These are phyloP conservation scores for Papiliotrema terrestris DNA, from an alignment of 1,284 basidiomycete species.

Conservation along the genomic window DNA sequence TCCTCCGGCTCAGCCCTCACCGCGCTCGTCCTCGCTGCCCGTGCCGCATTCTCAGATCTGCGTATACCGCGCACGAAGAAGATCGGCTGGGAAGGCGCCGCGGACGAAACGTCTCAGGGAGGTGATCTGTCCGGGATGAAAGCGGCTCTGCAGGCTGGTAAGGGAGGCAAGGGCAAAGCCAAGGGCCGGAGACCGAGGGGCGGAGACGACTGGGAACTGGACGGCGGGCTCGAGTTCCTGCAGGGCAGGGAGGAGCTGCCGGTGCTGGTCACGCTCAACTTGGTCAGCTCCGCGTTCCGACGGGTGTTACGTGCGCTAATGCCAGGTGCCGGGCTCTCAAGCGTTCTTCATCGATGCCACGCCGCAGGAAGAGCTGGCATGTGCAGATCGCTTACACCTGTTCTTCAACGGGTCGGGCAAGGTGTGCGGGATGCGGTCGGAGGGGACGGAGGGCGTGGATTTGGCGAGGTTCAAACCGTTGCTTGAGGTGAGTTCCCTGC, in stretches of 20 bases:
- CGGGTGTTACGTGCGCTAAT: background rate
- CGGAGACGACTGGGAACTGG: conserved; percentile 49
- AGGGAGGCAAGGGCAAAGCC: conserved; percentile 28
- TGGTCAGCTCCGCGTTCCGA: conserved; percentile 25
- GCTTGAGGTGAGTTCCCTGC: conserved; percentile 17
- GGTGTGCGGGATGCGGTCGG: conserved; percentile 42
- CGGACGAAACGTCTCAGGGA: conserved; percentile 6
- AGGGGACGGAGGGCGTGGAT: conserved; percentile 40
- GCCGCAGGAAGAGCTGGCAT: conserved; percentile 44
- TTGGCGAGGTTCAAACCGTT: conserved; percentile 26
- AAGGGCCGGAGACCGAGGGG: conserved; percentile 28
- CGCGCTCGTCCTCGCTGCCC: conserved; percentile 36
- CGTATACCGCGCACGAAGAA: conserved; percentile 39
- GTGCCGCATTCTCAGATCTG: conserved; percentile 43
- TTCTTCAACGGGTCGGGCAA: conserved; percentile 35
- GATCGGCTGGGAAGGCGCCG: conserved; percentile 36
- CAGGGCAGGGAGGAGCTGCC: conserved; percentile 37
- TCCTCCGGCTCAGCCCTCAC: conserved; percentile 32
- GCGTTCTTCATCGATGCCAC: conserved; percentile 45
- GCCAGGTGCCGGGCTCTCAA: conserved; percentile 26
- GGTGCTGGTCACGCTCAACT: conserved; percentile 42
- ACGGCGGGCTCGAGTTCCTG: conserved; percentile 20
- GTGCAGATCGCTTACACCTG: conserved; percentile 39
- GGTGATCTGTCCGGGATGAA: conserved; percentile 43
- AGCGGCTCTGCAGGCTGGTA: conserved; percentile 37